Conservation (phyloP, 345 rosid genomes). For the Kernera saxatilis region DNA sequence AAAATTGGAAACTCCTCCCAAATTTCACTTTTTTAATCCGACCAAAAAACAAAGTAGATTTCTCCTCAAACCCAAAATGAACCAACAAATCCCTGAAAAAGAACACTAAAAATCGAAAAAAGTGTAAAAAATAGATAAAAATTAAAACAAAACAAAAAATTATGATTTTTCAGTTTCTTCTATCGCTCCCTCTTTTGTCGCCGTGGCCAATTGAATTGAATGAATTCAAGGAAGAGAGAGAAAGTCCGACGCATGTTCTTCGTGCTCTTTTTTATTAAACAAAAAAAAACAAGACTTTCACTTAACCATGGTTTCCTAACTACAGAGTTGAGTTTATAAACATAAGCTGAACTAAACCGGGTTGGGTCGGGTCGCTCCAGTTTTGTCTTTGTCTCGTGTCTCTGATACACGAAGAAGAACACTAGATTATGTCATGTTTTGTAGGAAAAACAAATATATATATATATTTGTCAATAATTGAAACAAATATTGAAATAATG, state of each 20-base stretch:
- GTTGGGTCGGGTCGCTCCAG: background rate
- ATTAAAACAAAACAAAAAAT: background rate
- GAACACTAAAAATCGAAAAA: background rate
- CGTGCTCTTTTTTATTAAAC: conserved; percentile 22
- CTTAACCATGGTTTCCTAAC: conserved; percentile 23
- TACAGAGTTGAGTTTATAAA: background rate
- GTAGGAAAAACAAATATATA: background rate
- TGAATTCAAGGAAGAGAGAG: conserved; percentile 29
- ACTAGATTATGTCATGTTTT: background rate
- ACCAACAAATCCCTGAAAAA: background rate
- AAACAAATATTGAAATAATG: background rate
- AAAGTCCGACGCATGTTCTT: conserved; percentile 33
- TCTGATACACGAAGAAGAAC: background rate
- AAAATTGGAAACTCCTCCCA: background rate
- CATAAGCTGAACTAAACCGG: background rate
- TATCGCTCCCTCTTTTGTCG: conserved; percentile 6
- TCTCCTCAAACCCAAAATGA: background rate
- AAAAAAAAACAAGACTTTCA: background rate
- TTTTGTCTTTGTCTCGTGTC: conserved; percentile 6
- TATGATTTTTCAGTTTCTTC: background rate
- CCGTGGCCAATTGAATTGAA: conserved; percentile 27
- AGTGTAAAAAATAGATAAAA: background rate
- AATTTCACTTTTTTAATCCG: background rate
- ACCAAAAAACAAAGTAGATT: background rate
- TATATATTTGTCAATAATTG: background rate